Conservation (phyloP, 1,139 yeast species). For the Taphrina pruni region DNA sequence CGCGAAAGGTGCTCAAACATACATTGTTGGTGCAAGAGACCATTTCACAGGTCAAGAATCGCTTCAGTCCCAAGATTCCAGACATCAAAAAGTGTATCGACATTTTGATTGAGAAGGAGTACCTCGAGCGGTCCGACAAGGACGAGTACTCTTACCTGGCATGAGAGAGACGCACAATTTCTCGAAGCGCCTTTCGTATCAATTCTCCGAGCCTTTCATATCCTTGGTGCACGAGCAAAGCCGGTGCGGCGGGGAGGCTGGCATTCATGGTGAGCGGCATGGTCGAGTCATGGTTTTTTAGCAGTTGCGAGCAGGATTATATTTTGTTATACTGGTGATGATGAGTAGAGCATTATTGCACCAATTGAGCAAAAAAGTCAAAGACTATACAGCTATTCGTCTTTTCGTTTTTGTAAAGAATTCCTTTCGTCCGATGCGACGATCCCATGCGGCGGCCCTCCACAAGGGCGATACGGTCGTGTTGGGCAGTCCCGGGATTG, state of each 20-base stretch:
- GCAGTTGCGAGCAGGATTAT: constrained; percentile 9
- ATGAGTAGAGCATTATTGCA: constrained; percentile 1
- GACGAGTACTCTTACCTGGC: constrained; percentile 78
- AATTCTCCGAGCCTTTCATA: no score
- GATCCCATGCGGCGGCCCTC: no score
- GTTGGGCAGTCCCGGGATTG: no score
- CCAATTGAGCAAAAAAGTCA: no score
- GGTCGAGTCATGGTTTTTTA: not conserved
- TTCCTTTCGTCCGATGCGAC: no score
- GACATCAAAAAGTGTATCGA: constrained; percentile 90
- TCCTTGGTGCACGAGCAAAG: not conserved
- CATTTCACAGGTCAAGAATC: constrained; percentile 78
- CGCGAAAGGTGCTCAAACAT: constrained; percentile 75
- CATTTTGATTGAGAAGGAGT: constrained; percentile 82
- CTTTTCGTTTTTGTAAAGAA: no score
- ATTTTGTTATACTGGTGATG: not conserved
- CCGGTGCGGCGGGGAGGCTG: not conserved
- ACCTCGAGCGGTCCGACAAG: constrained; percentile 76
- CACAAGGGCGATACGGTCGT: no score
- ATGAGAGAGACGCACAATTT: constrained; percentile 48
- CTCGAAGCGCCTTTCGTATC: not conserved
- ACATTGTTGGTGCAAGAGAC: constrained; percentile 85
- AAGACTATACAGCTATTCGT: no score
- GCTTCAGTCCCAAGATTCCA: constrained; percentile 83
- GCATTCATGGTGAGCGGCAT: not conserved